Evolutionary conservation across 345 rosid species (phyloP), one percentile per base, ranked within the genome.

Genomic region (Heritiera fomes): DNA sequence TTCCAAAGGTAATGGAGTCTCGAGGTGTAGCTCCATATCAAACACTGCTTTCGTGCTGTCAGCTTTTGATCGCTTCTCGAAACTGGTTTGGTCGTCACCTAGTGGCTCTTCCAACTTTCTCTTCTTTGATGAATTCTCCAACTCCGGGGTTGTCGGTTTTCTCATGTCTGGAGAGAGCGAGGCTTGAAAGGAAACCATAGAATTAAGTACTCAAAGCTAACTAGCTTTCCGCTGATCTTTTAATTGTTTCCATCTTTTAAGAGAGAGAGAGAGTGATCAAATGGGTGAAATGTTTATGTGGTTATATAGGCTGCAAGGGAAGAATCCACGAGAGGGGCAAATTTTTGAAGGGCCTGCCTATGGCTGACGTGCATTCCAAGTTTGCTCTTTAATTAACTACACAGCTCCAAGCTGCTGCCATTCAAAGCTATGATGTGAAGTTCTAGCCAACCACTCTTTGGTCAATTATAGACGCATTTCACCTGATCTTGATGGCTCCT

Each of bases 321-420:
- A 80, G 83, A 85, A 82, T 79, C 81, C 46, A 79, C n/a, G n/a
- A 58, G 74, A 47, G 11, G 17, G 56, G 77, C 18, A 79, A 75
- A 23, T 81, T 53, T 77, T 55, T 13, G 68, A 65, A 38, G 53
- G 45, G 56, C 80, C 67, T 77, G 80, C 73, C 61, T 79, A 72
- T 80, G 89, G 84, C 86, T 88, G 88, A 87, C 85, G 88, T 87
- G 85, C 80, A 58, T 71, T 83, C 80, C 87, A 82, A 90, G 84
- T 84, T 82, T 87, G 87, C 83, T 85, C 82, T 79, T 80, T 80
- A 76, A 80, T 78, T 84, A 53, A 78, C 65, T 73, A 23, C 71
- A 7, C 78, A 75, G 80, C 77, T 81, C 76, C 80, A 78, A 83
- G 82, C 84, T 43, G 79, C 80, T 78, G 74, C 18, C 30, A 32